These are phyloP conservation scores for Mycena capillaripes DNA, from an alignment of 768 basidiomycete genomes.

Conservation along the genomic window DNA sequence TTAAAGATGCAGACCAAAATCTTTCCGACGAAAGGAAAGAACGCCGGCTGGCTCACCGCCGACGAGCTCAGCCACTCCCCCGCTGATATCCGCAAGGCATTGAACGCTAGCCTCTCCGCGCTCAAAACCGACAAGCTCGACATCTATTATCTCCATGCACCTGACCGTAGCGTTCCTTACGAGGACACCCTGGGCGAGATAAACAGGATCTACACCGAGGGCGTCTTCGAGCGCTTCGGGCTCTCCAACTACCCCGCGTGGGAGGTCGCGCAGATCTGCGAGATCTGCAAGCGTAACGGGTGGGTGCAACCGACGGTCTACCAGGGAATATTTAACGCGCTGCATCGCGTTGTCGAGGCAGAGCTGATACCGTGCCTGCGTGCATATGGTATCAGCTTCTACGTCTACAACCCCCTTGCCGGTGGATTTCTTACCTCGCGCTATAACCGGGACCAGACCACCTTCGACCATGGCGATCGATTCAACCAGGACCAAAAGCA, in stretches of 20 bases:
- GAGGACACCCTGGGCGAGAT: constrained; percentile 58
- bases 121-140: constrained; percentile 54
- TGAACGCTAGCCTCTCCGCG: constrained; percentile 55
- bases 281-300: constrained; percentile 57
- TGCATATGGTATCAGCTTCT: constrained; percentile 57
- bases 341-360: constrained; percentile 34
- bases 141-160: constrained; percentile 59
- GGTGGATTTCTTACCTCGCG: constrained; percentile 59
- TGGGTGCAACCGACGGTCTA: constrained; percentile 62
- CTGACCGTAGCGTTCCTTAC: constrained; percentile 60
- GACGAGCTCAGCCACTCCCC: constrained; percentile 12
- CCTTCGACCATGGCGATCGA: constrained; percentile 40
- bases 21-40: constrained; percentile 46
- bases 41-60: constrained; percentile 11
- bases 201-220: constrained; percentile 56
- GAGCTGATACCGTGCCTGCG: constrained; percentile 52
- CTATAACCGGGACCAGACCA: constrained; percentile 48
- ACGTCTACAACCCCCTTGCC: constrained; percentile 60
- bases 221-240: constrained; percentile 60
- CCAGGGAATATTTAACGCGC: constrained; percentile 47
- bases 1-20: constrained; percentile 63
- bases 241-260: constrained; percentile 62
- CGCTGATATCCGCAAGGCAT: constrained; percentile 38
- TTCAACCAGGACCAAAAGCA: constrained; percentile 57
- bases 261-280: constrained; percentile 44